phyloP scores from a whole-genome alignment of 2,329 filamentous ascomycete genomes.

The Magnaporthiopsis poae region DNA sequence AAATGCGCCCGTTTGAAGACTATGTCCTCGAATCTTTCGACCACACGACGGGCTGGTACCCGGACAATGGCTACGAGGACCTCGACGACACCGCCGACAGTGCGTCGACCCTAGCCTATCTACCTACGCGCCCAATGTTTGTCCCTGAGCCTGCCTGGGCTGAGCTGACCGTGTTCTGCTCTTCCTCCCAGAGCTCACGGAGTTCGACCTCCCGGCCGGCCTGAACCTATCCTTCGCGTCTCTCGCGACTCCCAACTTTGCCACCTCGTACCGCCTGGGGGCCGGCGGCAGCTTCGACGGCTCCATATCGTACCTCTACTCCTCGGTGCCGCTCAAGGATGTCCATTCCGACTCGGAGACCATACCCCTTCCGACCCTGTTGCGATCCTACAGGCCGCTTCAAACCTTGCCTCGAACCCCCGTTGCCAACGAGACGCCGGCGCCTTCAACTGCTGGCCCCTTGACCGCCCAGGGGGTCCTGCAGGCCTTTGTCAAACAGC shows the following conservation, averaged over 20 bases:
- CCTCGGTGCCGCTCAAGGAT: slow-evolving; percentile 64
- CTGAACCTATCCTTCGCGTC: slow-evolving; percentile 81
- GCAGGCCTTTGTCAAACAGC: slow-evolving; percentile 13
- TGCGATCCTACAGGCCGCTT: slow-evolving; percentile 74
- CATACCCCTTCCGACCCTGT: slow-evolving; percentile 66
- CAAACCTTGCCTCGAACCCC: slow-evolving; percentile 42
- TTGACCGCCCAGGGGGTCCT: slow-evolving; percentile 6
- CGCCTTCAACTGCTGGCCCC: slow-evolving; percentile 13
- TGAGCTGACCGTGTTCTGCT: background rate
- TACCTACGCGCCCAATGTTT: slow-evolving; percentile 13
- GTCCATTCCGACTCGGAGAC: slow-evolving; percentile 59
- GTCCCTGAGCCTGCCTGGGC: background rate
- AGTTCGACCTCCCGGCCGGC: slow-evolving; percentile 77
- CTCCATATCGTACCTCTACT: slow-evolving; percentile 94
- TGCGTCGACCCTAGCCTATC: slow-evolving; percentile 25
- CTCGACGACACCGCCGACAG: slow-evolving; percentile 76
- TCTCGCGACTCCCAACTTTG: slow-evolving; percentile 83
- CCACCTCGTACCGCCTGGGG: slow-evolving; percentile 84
- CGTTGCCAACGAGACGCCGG: slow-evolving; percentile 8
- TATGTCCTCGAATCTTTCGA: slow-evolving; percentile 89
- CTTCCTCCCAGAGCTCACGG: slow-evolving; percentile 57
- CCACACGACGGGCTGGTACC: slow-evolving; percentile 75
- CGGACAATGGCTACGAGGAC: slow-evolving; percentile 82
- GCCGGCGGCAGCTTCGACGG: slow-evolving; percentile 87
- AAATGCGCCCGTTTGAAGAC: slow-evolving; percentile 94